Evolutionary conservation across 768 basidiomycete genomes (phyloP).

Genomic region (Lentinus brumalis): DNA sequence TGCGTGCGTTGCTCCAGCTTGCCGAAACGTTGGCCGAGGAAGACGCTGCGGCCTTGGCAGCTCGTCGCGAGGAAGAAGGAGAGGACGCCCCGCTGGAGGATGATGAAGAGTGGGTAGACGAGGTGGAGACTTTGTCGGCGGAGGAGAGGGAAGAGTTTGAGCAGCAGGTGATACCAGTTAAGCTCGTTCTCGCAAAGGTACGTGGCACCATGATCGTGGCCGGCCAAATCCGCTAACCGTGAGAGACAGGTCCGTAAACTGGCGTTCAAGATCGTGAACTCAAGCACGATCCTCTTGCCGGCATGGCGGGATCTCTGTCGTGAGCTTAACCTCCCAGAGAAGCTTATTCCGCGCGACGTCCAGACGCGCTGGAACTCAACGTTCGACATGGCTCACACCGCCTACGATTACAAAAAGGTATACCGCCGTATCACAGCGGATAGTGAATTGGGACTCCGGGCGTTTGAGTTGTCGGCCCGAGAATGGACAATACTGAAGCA

Average conservation of each 20-base stretch:
- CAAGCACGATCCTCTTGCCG: constrained; percentile 7
- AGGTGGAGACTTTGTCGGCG: neutral
- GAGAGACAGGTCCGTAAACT: constrained; percentile 15
- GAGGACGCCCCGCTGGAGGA: neutral
- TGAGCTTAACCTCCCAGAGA: neutral
- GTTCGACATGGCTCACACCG: neutral
- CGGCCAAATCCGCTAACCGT: too few species aligned
- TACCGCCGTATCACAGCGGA: neutral
- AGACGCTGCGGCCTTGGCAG: neutral
- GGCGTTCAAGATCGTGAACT: constrained; percentile 19
- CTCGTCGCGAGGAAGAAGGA: neutral
- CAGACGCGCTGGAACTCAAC: constrained; percentile 25
- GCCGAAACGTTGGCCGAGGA: neutral
- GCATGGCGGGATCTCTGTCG: neutral
- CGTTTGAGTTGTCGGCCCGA: constrained; percentile 4
- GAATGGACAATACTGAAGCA: constrained; percentile 24
- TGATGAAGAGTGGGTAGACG: neutral
- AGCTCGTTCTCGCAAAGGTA: neutral
- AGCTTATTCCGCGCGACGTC: constrained; percentile 18
- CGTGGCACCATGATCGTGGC: too few species aligned
- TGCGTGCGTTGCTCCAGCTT: neutral
- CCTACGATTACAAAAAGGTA: constrained; percentile 11
- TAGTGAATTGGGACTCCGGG: constrained; percentile 5
- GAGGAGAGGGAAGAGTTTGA: neutral
- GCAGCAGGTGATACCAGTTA: neutral